Conservation (phyloP, 2,329 filamentous ascomycete species). For the Epicoccum nigrum region DNA sequence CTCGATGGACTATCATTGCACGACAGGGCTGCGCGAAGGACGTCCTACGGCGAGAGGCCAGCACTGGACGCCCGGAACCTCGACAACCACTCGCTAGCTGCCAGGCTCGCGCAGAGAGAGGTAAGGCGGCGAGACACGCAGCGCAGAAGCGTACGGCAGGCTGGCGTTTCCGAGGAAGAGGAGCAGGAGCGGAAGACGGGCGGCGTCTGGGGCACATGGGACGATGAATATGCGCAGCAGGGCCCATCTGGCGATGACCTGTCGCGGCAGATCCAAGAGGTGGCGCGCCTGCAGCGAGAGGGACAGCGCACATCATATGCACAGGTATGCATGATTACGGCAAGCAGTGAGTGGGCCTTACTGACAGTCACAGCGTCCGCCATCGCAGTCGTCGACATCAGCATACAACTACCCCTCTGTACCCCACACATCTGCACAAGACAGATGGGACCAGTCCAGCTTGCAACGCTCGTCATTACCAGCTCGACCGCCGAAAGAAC, state of each 20-base stretch:
- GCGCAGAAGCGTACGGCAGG: conserved; percentile 34
- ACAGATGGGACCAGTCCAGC: conserved; percentile 40
- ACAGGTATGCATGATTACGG: conserved; percentile 22
- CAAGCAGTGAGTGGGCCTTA: not conserved
- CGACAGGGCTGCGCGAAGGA: conserved; percentile 23
- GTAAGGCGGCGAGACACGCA: conserved; percentile 28
- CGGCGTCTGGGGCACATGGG: conserved; percentile 58
- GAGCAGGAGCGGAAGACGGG: conserved; percentile 58
- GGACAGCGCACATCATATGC: conserved; percentile 32
- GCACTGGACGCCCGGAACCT: conserved; percentile 11
- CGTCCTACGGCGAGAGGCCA: conserved; percentile 27
- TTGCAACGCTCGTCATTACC: conserved; percentile 37
- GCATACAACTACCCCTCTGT: conserved; percentile 54
- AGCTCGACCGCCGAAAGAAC: conserved; percentile 47
- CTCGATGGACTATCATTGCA: conserved; percentile 25
- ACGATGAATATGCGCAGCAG: conserved; percentile 62
- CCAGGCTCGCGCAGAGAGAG: conserved; percentile 35
- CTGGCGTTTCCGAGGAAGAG: conserved; percentile 35
- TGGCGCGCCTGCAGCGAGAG: conserved; percentile 48
- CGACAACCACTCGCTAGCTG: conserved; percentile 32
- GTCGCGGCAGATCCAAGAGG: conserved; percentile 59
- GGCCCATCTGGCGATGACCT: conserved; percentile 53
- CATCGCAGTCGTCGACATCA: conserved; percentile 32
- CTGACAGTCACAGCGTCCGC: conserved; percentile 32
- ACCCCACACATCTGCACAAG: conserved; percentile 48